Percentiles rank a stretch among this genome's conserved stretches.
Conservation (phyloP, 2,329 filamentous ascomycete genomes). For the Aspergillus cejpii region DNA sequence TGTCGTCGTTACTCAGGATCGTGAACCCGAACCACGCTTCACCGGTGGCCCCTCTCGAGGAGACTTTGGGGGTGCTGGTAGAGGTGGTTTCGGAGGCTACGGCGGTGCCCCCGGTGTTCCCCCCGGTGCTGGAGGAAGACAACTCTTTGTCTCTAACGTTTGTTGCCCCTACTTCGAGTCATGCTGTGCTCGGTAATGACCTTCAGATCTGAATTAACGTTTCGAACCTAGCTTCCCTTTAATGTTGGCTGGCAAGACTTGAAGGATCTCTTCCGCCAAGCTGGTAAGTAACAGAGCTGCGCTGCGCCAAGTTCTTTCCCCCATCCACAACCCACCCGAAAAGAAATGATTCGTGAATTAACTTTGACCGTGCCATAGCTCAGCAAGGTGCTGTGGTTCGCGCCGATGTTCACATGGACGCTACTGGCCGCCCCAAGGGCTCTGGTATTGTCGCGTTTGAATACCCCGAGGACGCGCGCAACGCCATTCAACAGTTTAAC, state of each 20-base stretch:
- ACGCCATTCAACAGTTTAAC: conserved; percentile 95
- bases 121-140: conserved; percentile 57
- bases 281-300: conserved; percentile 60
- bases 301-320: conserved; percentile 10
- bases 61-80: conserved; percentile 51
- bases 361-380: conserved; percentile 31
- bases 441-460: conserved; percentile 97
- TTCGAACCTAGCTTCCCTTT: conserved; percentile 70
- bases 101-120: conserved; percentile 38
- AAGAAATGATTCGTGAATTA: conserved; percentile 19
- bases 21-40: conserved; percentile 95
- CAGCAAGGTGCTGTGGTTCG: conserved; percentile 73
- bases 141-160: conserved; percentile 98
- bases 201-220: conserved; percentile 31
- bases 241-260: conserved; percentile 98
- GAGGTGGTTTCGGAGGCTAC: conserved; percentile 50
- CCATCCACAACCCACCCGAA: not conserved
- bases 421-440: conserved; percentile 89
- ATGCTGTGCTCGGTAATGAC: conserved; percentile 12
- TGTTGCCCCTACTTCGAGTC: conserved; percentile 48
- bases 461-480: conserved; percentile 86
- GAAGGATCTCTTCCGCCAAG: conserved; percentile 97
- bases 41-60: conserved; percentile 65
- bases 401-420: conserved; percentile 87
- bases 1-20: conserved; percentile 58